Percentiles rank a stretch among this genome's conserved stretches.
Evolutionary conservation across 305 asterid genomes (phyloP).

Genomic region (Rubia balearica): DNA sequence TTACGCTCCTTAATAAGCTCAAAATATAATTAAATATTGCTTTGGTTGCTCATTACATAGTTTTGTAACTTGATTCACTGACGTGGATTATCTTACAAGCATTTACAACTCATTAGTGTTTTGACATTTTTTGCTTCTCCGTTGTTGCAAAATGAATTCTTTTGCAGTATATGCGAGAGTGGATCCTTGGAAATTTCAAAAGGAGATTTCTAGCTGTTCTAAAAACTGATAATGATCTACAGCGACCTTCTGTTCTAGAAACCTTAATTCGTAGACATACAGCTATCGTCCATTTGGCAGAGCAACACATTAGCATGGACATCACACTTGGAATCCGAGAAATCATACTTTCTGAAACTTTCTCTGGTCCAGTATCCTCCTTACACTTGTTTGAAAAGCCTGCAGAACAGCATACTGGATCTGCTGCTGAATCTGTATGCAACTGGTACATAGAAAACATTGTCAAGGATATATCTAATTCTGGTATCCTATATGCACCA

Average conservation of each 20-base stretch:
- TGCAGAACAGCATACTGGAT: constrained; percentile 74
- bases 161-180: constrained; percentile 97
- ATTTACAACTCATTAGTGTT: background rate
- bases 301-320: constrained; percentile 99
- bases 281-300: constrained; percentile 82
- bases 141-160: constrained; percentile 4
- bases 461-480: constrained; percentile 82
- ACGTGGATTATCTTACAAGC: background rate
- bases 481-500: constrained; percentile 88
- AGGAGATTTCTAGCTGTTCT: constrained; percentile 85
- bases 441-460: constrained; percentile 94
- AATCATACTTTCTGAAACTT: constrained; percentile 83
- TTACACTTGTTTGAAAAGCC: constrained; percentile 87
- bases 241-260: constrained; percentile 85
- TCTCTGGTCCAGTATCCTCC: constrained; percentile 94
- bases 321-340: constrained; percentile 92
- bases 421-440: constrained; percentile 87
- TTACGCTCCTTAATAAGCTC: background rate
- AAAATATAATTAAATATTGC: background rate
- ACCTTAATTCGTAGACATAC: constrained; percentile 82
- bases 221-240: constrained; percentile 90
- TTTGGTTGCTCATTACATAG: background rate
- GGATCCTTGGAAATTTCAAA: constrained; percentile 91
- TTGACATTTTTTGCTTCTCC: background rate
- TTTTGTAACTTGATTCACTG: background rate